Base-by-base conservation (phyloP, 805 yeast species). In the Nakazawaea sp. region DNA sequence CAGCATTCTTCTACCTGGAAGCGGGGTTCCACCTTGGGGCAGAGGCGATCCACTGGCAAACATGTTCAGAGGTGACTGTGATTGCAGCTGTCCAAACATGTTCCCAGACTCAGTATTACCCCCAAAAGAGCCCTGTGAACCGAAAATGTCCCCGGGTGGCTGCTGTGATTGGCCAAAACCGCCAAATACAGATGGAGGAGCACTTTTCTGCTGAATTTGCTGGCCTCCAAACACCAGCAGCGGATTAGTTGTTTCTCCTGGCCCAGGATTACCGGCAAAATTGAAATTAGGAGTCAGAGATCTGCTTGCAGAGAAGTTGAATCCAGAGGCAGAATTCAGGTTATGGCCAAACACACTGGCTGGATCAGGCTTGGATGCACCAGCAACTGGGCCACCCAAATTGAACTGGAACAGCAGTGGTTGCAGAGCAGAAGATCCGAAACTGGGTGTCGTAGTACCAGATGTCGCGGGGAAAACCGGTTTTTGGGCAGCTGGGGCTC, bases 221-320 rank as follows among this genome's bases (percentile, higher is more conserved):
- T n/a, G n/a, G n/a, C n/a, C n/a, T n/a, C n/a, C n/a, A n/a, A n/a
- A n/a, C n/a, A n/a, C n/a, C n/a, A n/a, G n/a, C n/a, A n/a, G n/a
- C n/a, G n/a, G n/a, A n/a, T n/a, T n/a, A n/a, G n/a, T n/a, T n/a
- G n/a, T n/a, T n/a, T n/a, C n/a, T n/a, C n/a, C n/a, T n/a, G n/a
- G n/a, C n/a, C n/a, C n/a, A n/a, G n/a, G n/a, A n/a, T n/a, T n/a
- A 11, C 24, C 11, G 9, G 31, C 35, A 13, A 11, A 21, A 25
- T 27, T 27, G 27, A 27, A 27, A 11, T 23, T 28, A 10, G 41
- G 41, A n/a, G 41, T 37, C 4, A 29, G 26, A 4, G 41, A 37
- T 32, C 41, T 32, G 15, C 35, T 31, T 6, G 35, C 35, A 19
- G 30, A 32, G 35, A 36, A 36, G 6, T n/a, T 4, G 23, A 5